Evolutionary conservation across 352 stramenopile species (phyloP).

Genomic region (Pythium sukuiense): DNA sequence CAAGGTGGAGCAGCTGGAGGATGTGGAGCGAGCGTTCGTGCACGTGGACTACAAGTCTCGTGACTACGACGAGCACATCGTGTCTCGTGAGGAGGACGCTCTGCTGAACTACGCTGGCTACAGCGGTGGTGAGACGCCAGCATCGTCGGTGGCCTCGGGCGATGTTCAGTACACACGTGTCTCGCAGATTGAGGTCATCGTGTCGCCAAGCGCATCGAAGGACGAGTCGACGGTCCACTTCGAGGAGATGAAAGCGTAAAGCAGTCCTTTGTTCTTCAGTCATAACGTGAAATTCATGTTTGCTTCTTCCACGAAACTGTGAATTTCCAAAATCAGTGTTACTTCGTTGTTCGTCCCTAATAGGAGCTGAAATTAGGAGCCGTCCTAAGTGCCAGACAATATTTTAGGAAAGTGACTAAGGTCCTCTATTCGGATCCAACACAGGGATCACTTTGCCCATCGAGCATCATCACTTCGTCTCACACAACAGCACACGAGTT

Average conservation of each 20-base stretch:
- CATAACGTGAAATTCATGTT: not conserved
- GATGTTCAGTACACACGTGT: constrained; percentile 45
- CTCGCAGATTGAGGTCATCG: constrained; percentile 32
- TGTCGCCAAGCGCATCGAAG: constrained; percentile 79
- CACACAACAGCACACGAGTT: constrained; percentile 2
- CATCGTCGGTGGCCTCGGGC: constrained; percentile 5
- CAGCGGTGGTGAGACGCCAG: constrained; percentile 25
- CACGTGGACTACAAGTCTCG: constrained; percentile 90
- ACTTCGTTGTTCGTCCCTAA: too few relatives aligned
- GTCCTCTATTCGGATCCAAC: constrained; percentile 13
- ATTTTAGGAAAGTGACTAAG: constrained; percentile 5
- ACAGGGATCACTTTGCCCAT: not conserved
- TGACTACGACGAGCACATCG: constrained; percentile 79
- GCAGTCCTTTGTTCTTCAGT: not conserved
- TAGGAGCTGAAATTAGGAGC: not conserved
- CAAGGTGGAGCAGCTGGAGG: constrained; percentile 70
- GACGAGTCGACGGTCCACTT: constrained; percentile 28
- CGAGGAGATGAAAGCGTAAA: constrained; percentile 32
- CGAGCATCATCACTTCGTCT: constrained; percentile 6
- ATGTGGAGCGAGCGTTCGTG: constrained; percentile 91
- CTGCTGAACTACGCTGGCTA: constrained; percentile 35
- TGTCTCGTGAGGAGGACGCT: constrained; percentile 58
- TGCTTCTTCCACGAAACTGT: not conserved
- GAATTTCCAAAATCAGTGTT: not conserved
- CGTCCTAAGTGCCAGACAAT: not conserved